These are phyloP conservation scores for Argentina anserina DNA, from an alignment of 306 rosid genomes.

Conservation along the genomic window DNA sequence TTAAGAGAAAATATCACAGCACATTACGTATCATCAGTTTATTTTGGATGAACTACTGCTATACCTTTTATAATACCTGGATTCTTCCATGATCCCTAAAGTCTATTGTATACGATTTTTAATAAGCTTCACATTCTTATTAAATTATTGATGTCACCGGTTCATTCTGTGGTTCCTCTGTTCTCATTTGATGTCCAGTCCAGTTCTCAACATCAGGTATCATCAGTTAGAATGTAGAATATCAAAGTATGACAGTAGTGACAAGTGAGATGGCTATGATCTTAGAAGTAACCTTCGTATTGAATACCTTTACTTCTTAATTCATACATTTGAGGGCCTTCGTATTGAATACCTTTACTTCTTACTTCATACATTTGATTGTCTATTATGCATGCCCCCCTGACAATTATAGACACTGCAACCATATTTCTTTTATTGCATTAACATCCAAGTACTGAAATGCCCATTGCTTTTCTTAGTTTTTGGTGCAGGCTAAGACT, in stretches of 20 bases:
- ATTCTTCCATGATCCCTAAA: background rate
- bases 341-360: background rate
- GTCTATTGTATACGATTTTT: background rate
- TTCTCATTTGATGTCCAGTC: background rate
- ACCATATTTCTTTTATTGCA: background rate
- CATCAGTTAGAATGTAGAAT: background rate
- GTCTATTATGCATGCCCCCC: background rate
- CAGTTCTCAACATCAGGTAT: background rate
- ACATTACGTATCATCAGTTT: background rate
- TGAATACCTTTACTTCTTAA: background rate
- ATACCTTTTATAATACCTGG: background rate
- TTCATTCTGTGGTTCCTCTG: background rate
- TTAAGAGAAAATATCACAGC: background rate
- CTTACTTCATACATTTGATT: background rate
- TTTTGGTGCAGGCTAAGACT: conserved; percentile 77
- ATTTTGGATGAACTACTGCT: background rate
- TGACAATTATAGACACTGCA: background rate
- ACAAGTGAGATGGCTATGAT: background rate
- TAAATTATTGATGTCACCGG: background rate
- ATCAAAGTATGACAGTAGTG: background rate
- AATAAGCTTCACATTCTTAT: background rate
- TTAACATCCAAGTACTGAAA: conserved; percentile 22
- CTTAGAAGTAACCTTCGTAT: background rate
- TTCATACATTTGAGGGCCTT: background rate
- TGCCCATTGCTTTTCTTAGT: conserved; percentile 43